Conservation (phyloP, 1,139 yeast genomes). For the Blastobotrys malaysiensis region DNA sequence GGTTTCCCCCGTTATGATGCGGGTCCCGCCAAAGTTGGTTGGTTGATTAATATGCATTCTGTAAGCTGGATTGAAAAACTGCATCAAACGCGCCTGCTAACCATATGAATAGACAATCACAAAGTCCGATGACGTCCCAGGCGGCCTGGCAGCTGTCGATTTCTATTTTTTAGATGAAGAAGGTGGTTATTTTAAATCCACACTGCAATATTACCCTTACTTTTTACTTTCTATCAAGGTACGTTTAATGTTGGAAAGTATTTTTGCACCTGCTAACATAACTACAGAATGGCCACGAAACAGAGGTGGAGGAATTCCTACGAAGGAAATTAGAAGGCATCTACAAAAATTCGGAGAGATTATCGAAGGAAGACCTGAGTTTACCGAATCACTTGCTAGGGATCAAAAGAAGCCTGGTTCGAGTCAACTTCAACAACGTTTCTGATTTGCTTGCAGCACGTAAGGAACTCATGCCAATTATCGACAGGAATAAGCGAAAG, state of each 20-base stretch:
- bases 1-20: conserved; percentile 76
- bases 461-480: conserved; percentile 59
- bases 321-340: conserved; percentile 60
- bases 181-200: conserved; percentile 91
- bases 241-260: conserved; percentile 6
- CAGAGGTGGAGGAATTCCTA: conserved; percentile 82
- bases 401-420: conserved; percentile 55
- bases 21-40: conserved; percentile 71
- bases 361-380: conserved; percentile 70
- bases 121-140: conserved; percentile 48
- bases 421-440: conserved; percentile 69
- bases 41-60: conserved; percentile 75
- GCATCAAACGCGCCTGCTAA: background rate
- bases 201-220: conserved; percentile 81
- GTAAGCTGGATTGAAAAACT: conserved; percentile 20
- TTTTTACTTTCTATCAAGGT: conserved; percentile 66
- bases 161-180: conserved; percentile 95
- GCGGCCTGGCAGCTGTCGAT: conserved; percentile 84
- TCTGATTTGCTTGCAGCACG: conserved; percentile 73
- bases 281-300: conserved; percentile 38
- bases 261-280: background rate
- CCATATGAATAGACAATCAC: conserved; percentile 40
- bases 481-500: conserved; percentile 59
- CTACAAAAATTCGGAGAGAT: conserved; percentile 51
- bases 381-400: conserved; percentile 87